Base-by-base conservation (phyloP, 495 filamentous ascomycete species). In the Penicillium manginii region DNA sequence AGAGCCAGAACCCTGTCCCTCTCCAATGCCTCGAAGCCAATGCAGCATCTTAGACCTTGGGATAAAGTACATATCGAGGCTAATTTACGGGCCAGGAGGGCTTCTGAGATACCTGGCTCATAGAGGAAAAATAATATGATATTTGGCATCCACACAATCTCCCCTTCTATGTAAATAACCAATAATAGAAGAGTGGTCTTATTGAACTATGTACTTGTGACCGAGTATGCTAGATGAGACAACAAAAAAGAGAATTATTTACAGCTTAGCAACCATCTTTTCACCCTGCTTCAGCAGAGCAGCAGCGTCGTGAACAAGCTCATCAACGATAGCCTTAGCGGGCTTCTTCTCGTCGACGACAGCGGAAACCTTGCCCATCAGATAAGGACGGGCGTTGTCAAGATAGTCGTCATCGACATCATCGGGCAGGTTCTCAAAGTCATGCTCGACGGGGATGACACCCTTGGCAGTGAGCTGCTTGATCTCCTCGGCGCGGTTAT, bases 341-440 rank as follows among this genome's bases (percentile, higher is more conserved):
- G 84, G 73, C 86, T 96, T 96, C 83, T 88, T 90, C 76, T 98
- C 92, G 65, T 93, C 93, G 49, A 93, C 89, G 8, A 97, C 91
- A 22, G 94, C 93, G 21, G 94, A 88, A 37, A 91, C 94, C 80
- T 98, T 94, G 65, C 94, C 94, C 93, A 98, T 98, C 63, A 98
- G 71, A 82, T 85, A 96, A 14, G 94, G 94, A 29, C 91, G 85
- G 61, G 92, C 92, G 69, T 91, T 91, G 68, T 98, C 94, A 79
- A 98, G 85, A 26, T 87, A 85, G 33, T 97, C 92, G 46, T 89
- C 85, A 58, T 88, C 86, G 53, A 84, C 71, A 39, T 89, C 86
- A 61, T 89, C 86, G 39, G 83, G 79, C 61, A 96, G 75, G 73
- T 85, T 88, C 81, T 98, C 94, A 39, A 98, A 83, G 73, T 98